Evolutionary conservation across 805 yeast genomes (phyloP), one percentile per base, ranked within the genome.

Genomic region (Ogataea glucozyma): DNA sequence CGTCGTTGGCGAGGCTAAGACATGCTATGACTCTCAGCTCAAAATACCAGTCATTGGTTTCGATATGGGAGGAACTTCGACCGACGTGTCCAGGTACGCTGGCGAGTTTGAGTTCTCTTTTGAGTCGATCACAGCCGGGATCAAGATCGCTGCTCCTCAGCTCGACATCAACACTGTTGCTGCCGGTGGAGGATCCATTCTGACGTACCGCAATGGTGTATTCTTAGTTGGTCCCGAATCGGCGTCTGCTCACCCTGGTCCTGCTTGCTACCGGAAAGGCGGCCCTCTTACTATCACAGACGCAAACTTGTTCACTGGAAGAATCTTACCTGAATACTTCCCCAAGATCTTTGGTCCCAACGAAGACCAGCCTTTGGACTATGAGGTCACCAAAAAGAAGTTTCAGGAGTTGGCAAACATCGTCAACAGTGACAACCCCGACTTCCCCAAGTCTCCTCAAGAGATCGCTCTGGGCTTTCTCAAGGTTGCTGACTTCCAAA

Each of bases 201-300:
- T 84, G 35, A 69, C 70, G 42, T 83, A 83, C 77, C 72, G 75
- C 52, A 81, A 81, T 56, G 88, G 88, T 3, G 62, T 83, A 18
- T 84, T 85, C 56, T 76, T 72, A 6, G 95, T 86, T 6, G 95
- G 95, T 1, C 95, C 95, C 0, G 89, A 83, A 51, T 79, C 88
- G 42, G 93, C 95, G 5, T 73, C 87, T 9, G 84, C 93, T 1
- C 88, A 86, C 54, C 95, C 95, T 4, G 95, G 95, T 4, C 93
- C 95, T 2, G 87, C 88, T 3, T 84, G 89, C 54, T 86, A 86
- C 63, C 70, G 89, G 41, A 86, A 85, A 53, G 83, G 84, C 11
- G 95, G 95, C n/a, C 90, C 88, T 1, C 63, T 86, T 44, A 85
- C 95, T 0, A 81, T 86, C 4, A 86, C 95, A 0, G 95, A 86